Base-by-base conservation (phyloP, 2,329 filamentous ascomycete genomes). In the Talaromyces islandicus region DNA sequence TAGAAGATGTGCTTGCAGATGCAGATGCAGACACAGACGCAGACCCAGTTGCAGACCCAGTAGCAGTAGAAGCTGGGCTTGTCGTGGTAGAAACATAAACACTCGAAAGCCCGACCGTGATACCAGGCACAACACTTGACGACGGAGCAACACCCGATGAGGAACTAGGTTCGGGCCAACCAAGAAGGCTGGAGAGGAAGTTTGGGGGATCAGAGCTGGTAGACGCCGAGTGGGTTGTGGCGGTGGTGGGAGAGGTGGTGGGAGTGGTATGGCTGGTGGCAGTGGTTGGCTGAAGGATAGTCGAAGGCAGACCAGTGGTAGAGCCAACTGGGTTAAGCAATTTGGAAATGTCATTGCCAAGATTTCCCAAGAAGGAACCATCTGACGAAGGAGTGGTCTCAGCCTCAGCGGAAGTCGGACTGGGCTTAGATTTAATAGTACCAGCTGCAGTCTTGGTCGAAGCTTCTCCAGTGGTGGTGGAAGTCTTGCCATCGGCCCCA, bases 21-120 rank as follows among this genome's bases (percentile, higher is more conserved):
- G 57, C 29, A 19, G 62, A 43, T 24, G 56, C 41, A 54, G 62
- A 57, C 35, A 54, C 41, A 43, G 62, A 53, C 56, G 57, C 54
- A 52, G 56, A 41, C n/a, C 43, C 58, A 35, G 43, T 52, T n/a
- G 38, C n/a, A 14, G 43, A 54, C 2, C 29, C 29, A 30, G 29
- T 56, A 27, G 27, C 19, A 14, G 46, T 57, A 24, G 50, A 54
- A n/a, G 55, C 41, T 48, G 54, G 30, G 25, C 50, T 54, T 4
- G 51, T 19, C 17, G 56, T 30, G 17, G 57, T 21, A 17, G 60
- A 59, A 51, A 53, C 55, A 38, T n/a, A 38, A 17, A 62, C 41
- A 52, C 59, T 62, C 7, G 62, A 63, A 17, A 62, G 53, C 17
- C 62, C 62, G 12, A 62, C 59, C 2, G 62, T 63, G 30, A 62